Conservation (phyloP, 768 basidiomycete genomes). For the Kondoa malvinella region DNA sequence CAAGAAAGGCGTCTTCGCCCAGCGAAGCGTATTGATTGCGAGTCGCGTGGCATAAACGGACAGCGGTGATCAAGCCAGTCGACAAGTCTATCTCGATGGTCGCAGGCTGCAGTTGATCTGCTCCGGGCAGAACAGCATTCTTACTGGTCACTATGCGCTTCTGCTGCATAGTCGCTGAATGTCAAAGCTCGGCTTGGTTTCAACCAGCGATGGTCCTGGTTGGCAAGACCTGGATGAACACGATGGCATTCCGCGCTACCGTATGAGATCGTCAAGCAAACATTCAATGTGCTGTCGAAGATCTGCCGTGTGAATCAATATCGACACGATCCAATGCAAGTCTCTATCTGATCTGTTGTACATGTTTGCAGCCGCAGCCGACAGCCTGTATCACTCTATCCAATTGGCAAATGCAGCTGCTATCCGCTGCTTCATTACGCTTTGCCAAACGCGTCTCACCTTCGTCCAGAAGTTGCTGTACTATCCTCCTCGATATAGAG, state of each 20-base stretch:
- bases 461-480: background rate
- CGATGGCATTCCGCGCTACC: background rate
- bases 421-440: background rate
- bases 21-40: conserved; percentile 35
- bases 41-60: conserved; percentile 29
- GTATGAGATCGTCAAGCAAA: background rate
- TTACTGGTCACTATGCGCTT: background rate
- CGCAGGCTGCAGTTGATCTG: conserved; percentile 41
- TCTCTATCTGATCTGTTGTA: background rate
- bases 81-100: conserved; percentile 45
- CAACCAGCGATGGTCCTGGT: background rate
- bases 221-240: background rate
- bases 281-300: background rate
- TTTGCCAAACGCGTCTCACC: background rate
- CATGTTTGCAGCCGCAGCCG: background rate
- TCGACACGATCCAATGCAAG: background rate
- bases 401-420: background rate
- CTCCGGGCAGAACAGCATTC: conserved; percentile 39
- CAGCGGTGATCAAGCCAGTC: conserved; percentile 32
- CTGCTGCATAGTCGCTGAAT: background rate
- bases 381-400: background rate
- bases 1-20: conserved; percentile 43
- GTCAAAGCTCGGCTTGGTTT: too few relatives aligned
- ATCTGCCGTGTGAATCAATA: background rate
- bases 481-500: background rate